Conservation (phyloP, 805 yeast genomes). For the Suhomyces sp. region DNA sequence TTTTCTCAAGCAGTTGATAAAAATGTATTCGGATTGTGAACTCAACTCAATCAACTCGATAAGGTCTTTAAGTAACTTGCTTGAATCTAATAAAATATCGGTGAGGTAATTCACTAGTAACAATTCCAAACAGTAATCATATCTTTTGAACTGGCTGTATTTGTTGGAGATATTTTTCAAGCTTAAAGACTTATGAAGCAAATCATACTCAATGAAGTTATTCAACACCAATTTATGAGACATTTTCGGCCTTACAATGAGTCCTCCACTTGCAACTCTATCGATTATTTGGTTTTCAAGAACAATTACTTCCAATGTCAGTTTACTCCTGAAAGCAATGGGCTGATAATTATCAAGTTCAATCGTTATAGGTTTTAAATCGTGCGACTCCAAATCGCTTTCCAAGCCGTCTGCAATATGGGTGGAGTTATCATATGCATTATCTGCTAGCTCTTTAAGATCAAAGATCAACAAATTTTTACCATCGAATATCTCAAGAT, state of each 20-base stretch:
- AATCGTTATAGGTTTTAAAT: constrained; percentile 25
- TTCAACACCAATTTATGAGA: constrained; percentile 44
- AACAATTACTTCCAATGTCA: constrained; percentile 41
- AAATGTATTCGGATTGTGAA: constrained; percentile 35
- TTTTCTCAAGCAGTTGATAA: constrained; percentile 55
- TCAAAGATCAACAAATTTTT: constrained; percentile 30
- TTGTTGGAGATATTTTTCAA: constrained; percentile 28
- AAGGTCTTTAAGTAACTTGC: constrained; percentile 23
- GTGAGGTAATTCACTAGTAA: constrained; percentile 41
- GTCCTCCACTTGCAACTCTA: constrained; percentile 19
- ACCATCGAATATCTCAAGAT: constrained; percentile 39
- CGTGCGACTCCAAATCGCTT: constrained; percentile 7
- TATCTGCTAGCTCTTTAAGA: constrained; percentile 22
- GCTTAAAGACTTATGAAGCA: constrained; percentile 23
- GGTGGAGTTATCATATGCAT: constrained; percentile 18
- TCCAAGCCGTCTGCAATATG: constrained; percentile 15
- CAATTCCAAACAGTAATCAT: constrained; percentile 49
- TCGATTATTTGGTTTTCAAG: constrained; percentile 33
- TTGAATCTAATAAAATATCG: background rate
- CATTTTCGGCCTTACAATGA: constrained; percentile 30
- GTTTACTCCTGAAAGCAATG: constrained; percentile 13
- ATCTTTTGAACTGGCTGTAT: constrained; percentile 42
- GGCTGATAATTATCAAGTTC: constrained; percentile 28
- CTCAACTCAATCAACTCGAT: constrained; percentile 28
- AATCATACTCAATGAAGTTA: constrained; percentile 47